A percentile compares a stretch with the other conserved stretches of the same genome.
phyloP scores from a whole-genome alignment of 2,329 filamentous ascomycete species.

The Triangularia setosa region DNA sequence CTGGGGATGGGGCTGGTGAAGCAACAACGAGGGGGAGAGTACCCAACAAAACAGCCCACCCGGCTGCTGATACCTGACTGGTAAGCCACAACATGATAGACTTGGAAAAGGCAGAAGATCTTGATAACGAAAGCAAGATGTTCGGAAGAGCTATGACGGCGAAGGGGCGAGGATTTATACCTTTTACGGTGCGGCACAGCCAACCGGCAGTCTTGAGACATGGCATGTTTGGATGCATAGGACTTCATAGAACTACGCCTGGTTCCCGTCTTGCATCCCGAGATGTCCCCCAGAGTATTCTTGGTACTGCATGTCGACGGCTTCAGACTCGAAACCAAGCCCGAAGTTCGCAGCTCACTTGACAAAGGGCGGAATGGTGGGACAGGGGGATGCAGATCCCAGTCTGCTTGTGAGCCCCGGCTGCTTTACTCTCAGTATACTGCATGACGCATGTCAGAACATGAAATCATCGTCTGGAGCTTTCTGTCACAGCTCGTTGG shows the following conservation, averaged over 20 bases:
- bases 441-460: conserved; percentile 5
- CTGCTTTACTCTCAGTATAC: not conserved
- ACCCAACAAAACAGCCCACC: conserved; percentile 10
- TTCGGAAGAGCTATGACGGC: not conserved
- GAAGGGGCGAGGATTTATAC: not conserved
- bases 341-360: conserved; percentile 6
- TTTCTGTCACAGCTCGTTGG: not conserved
- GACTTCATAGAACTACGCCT: not conserved
- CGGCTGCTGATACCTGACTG: conserved; percentile 3
- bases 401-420: not conserved
- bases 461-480: not conserved
- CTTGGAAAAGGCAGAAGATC: not conserved
- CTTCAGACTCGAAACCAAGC: not conserved
- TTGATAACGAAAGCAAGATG: not conserved
- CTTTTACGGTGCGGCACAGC: not conserved
- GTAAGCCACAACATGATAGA: conserved; percentile 7
- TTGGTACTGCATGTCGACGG: not conserved
- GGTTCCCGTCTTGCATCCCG: not conserved
- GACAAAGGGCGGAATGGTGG: conserved; percentile 4
- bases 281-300: not conserved
- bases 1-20: conserved; percentile 12
- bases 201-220: not conserved
- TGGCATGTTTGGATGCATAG: not conserved
- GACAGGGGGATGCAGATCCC: not conserved
- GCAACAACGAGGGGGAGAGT: not conserved